Percentiles rank a stretch among this genome's conserved stretches.
Evolutionary conservation across 108 stramenopile species (phyloP).

Genomic region (Nitzschia sp.): DNA sequence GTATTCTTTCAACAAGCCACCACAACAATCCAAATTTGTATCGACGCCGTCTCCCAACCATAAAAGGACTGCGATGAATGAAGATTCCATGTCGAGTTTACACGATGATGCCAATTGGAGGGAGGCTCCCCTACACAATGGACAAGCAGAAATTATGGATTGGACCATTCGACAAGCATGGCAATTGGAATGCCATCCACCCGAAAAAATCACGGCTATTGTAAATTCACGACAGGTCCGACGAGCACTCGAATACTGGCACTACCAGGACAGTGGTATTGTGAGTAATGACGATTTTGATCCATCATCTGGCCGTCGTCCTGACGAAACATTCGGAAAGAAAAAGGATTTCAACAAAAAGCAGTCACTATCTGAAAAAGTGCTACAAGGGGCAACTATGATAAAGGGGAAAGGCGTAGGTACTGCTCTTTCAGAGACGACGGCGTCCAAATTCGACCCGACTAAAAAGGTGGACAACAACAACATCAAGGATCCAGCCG

Average conservation of each 20-base stretch:
- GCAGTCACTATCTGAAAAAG: background rate
- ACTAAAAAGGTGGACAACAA: background rate
- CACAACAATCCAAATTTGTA: background rate
- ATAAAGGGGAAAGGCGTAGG: no score
- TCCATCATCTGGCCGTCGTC: background rate
- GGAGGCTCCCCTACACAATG: conserved; percentile 22
- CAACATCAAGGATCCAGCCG: background rate
- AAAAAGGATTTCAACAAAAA: background rate
- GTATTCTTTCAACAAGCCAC: background rate
- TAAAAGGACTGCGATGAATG: background rate
- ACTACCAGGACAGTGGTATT: background rate
- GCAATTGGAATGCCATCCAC: conserved; percentile 3
- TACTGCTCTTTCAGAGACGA: background rate
- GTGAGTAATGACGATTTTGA: background rate
- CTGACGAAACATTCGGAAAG: background rate
- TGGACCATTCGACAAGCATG: background rate
- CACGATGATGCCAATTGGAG: conserved; percentile 24
- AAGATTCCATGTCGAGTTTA: conserved; percentile 19
- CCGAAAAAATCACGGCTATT: background rate
- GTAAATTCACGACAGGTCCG: background rate
- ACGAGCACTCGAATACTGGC: background rate
- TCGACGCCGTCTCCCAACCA: background rate
- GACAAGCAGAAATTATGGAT: conserved; percentile 17
- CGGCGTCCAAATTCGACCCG: background rate
- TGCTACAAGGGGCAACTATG: no score